Conservation (phyloP, 2,329 filamentous ascomycete genomes). For the Cercospora zeae-maydis region DNA sequence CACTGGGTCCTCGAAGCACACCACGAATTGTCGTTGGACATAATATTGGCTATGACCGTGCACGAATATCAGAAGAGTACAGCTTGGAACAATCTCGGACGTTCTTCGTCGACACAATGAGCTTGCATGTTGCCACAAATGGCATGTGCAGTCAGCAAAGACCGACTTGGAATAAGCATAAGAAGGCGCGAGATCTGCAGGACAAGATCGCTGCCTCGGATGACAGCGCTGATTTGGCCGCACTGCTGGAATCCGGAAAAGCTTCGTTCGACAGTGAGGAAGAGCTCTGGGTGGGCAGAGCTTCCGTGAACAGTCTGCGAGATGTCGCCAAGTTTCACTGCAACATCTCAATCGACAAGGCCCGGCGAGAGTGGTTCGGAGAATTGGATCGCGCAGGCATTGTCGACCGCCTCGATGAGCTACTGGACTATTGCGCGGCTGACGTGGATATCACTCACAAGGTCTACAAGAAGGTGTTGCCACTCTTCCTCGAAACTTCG, state of each 20-base stretch:
- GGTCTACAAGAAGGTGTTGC: slow-evolving; percentile 91
- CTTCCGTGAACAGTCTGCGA: slow-evolving; percentile 88
- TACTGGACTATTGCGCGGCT: slow-evolving; percentile 90
- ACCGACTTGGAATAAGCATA: slow-evolving; percentile 95
- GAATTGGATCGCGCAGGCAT: slow-evolving; percentile 72
- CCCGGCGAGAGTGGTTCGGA: slow-evolving; percentile 79
- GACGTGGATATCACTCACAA: slow-evolving; percentile 91
- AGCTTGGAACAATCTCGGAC: slow-evolving; percentile 76
- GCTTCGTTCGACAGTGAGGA: slow-evolving; percentile 71
- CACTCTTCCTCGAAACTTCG: slow-evolving; percentile 81
- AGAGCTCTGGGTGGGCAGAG: slow-evolving; percentile 91
- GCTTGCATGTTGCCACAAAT: slow-evolving; percentile 92
- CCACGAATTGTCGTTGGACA: slow-evolving; percentile 84
- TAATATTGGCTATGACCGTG: slow-evolving; percentile 92
- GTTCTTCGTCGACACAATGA: slow-evolving; percentile 95
- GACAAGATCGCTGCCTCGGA: slow-evolving; percentile 73
- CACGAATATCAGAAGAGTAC: slow-evolving; percentile 86
- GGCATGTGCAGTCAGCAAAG: slow-evolving; percentile 97
- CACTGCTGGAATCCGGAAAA: slow-evolving; percentile 64
- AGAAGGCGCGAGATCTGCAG: slow-evolving; percentile 79
- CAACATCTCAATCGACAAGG: slow-evolving; percentile 85
- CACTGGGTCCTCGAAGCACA: slow-evolving; percentile 71
- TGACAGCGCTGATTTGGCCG: slow-evolving; percentile 66
- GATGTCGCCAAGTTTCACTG: slow-evolving; percentile 98
- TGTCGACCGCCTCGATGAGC: slow-evolving; percentile 67